These are phyloP conservation scores for Boletus reticulatus DNA, from an alignment of 768 basidiomycete species.

Conservation along the genomic window DNA sequence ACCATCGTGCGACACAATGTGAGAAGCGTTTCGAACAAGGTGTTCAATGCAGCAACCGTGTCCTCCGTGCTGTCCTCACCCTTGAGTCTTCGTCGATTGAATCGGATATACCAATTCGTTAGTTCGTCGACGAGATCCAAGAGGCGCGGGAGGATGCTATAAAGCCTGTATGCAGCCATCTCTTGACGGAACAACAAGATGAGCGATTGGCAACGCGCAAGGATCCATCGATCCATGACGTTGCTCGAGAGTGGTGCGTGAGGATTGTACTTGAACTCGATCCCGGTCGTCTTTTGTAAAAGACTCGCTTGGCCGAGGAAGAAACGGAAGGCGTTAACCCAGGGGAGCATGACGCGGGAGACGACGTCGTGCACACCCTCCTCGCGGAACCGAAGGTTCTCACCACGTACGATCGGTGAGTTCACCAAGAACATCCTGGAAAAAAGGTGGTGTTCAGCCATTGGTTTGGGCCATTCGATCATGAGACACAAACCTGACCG, in stretches of 20 bases:
- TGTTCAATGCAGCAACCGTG: constrained; percentile 85
- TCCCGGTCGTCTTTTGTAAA: constrained; percentile 73
- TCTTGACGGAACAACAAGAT: constrained; percentile 89
- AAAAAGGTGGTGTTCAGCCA: background rate
- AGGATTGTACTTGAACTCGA: constrained; percentile 85
- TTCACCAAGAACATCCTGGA: constrained; percentile 96
- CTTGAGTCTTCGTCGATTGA: constrained; percentile 94
- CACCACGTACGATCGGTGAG: constrained; percentile 96
- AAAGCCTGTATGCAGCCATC: constrained; percentile 96
- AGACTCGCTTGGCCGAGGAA: constrained; percentile 93
- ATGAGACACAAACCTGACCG: constrained; percentile 61
- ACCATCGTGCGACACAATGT: constrained; percentile 97
- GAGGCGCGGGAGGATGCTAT: constrained; percentile 95
- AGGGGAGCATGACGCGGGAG: constrained; percentile 93
- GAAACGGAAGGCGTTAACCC: constrained; percentile 99
- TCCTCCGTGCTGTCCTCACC: constrained; percentile 92
- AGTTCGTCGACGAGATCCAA: constrained; percentile 92
- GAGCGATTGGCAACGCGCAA: constrained; percentile 96
- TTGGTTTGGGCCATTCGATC: background rate
- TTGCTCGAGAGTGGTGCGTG: constrained; percentile 81
- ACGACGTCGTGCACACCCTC: constrained; percentile 97
- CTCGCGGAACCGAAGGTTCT: constrained; percentile 97
- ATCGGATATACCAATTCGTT: constrained; percentile 99
- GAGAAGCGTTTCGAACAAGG: constrained; percentile 91
- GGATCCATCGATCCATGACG: constrained; percentile 99